Evolutionary conservation across 495 filamentous ascomycete genomes (phyloP).

Genomic region (Aspergillus ostianus): DNA sequence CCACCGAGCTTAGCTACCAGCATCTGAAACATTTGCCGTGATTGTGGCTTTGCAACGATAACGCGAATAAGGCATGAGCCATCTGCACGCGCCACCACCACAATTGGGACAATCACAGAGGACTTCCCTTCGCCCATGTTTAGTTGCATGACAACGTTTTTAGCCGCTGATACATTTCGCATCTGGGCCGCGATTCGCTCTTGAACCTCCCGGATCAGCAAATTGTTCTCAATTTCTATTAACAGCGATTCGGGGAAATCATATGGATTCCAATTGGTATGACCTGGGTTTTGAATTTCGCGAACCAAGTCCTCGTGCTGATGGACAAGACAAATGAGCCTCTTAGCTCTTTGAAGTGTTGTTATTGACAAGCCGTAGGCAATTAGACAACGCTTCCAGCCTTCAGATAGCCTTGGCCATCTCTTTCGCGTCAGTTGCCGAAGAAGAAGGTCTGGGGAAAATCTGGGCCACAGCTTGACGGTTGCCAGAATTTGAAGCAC

Average conservation of each 20-base stretch:
- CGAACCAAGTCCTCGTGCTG: slow-evolving; percentile 38
- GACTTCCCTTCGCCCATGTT: slow-evolving; percentile 81
- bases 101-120: slow-evolving; percentile 66
- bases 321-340: slow-evolving; percentile 20
- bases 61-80: slow-evolving; percentile 52
- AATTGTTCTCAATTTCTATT: slow-evolving; percentile 62
- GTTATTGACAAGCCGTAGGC: slow-evolving; percentile 40
- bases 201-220: slow-evolving; percentile 63
- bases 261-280: slow-evolving; percentile 52
- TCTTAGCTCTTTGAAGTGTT: slow-evolving; percentile 37
- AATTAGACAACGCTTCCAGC: slow-evolving; percentile 24
- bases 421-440: slow-evolving; percentile 17
- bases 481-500: slow-evolving; percentile 7
- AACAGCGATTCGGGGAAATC: slow-evolving; percentile 59
- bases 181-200: slow-evolving; percentile 56
- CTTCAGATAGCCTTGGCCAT: slow-evolving; percentile 14
- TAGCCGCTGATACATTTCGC: slow-evolving; percentile 35
- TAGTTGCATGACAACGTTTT: slow-evolving; percentile 63
- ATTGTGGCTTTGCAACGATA: slow-evolving; percentile 62
- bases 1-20: slow-evolving; percentile 60
- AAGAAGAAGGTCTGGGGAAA: slow-evolving; percentile 24
- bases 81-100: slow-evolving; percentile 55
- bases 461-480: slow-evolving; percentile 15
- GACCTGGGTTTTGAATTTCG: slow-evolving; percentile 55
- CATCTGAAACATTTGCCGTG: slow-evolving; percentile 61